phyloP scores from a whole-genome alignment of 2,329 filamentous ascomycete species.

The Aspergillus felis region DNA sequence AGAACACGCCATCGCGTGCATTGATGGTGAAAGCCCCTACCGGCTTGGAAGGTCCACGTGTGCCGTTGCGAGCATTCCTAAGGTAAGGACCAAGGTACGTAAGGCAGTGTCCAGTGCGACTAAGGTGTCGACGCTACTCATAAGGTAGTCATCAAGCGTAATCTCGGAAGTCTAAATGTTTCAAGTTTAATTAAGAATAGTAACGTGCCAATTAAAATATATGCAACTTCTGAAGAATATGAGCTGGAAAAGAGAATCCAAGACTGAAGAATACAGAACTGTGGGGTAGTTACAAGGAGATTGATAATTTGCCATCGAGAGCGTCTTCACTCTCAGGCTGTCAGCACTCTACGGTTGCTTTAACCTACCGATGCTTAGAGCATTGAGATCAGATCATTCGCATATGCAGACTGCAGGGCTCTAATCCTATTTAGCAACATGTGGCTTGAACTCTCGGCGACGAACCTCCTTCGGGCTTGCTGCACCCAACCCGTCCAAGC shows the following conservation, averaged over 20 bases:
- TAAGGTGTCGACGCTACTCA: not conserved
- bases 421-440: not conserved
- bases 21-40: conserved; percentile 28
- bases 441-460: not conserved
- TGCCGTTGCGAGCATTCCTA: conserved; percentile 1
- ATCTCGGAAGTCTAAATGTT: no score
- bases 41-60: conserved; percentile 10
- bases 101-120: no score
- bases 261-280: not conserved
- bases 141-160: no score
- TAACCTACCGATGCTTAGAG: not conserved
- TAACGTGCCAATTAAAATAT: no score
- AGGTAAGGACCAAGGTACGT: no score
- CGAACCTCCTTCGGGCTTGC: no score
- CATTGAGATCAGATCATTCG: not conserved
- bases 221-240: not conserved
- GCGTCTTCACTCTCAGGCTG: no score
- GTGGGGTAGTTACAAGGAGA: no score
- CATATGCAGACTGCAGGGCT: not conserved
- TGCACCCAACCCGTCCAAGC: not conserved
- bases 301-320: not conserved
- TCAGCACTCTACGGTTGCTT: not conserved
- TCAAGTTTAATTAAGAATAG: no score
- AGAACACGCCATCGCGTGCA: conserved; percentile 32
- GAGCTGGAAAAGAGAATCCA: not conserved